Base-by-base conservation (phyloP, 768 basidiomycete genomes). In the Lentinula aciculospora region DNA sequence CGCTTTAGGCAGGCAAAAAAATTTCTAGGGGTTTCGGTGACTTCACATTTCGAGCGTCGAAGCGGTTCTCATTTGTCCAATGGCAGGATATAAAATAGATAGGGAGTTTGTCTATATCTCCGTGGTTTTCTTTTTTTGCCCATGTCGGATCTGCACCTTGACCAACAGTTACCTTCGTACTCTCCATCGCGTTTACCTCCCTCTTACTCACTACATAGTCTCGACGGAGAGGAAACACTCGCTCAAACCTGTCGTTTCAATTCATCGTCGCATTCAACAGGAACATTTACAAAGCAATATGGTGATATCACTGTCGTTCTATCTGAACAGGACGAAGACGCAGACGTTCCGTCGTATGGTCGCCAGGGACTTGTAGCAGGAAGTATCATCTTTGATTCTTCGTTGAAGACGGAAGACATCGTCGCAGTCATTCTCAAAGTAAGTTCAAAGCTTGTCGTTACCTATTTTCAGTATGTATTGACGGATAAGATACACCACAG, bases 241-340 rank as follows among this genome's bases (percentile, higher is more conserved):
- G 37, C 54, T 55, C 54, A 44, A 31, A 55, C 40, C 8, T 19
- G 21, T 34, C 54, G 39, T 55, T 42, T 55, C 8, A 28, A 55
- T 45, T 46, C 54, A 4, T 19, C 28, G 12, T 55, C 40, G 19
- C 39, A 55, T 44, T 9, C 46, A 19, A 57, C 56, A 34, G 56
- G 56, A 4, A 57, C 56, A 10, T 47, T 57, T n/a, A 57, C 56
- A 13, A 57, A 48, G 27, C 44, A 46, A 10, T 13, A 6, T 25
- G 56, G 56, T 15, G 44, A 57, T 12, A 36, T 57, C 21, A 47
- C 45, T 17, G 34, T 57, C 7, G 23, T 39, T 25, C 46, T 57
- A 17, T 27, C 44, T 6, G 56, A 57, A 48, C 56, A 57, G 45
- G 56, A 57, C 44, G 21, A 36, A 8, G 56, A 48, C 12, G 56